phyloP scores from a whole-genome alignment of 192 early-diverging fungal genomes.

The Gigaspora rosea region DNA sequence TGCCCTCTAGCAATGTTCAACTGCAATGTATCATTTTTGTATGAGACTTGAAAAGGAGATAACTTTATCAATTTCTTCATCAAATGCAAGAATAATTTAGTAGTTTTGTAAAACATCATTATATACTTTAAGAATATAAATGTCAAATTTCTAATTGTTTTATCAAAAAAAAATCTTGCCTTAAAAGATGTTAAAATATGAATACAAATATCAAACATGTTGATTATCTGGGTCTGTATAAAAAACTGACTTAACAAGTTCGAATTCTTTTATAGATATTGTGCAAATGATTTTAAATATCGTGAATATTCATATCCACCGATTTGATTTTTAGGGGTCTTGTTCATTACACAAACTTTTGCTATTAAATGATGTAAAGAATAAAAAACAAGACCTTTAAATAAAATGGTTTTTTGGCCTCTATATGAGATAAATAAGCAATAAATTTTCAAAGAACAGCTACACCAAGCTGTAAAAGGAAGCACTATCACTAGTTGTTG shows the following conservation, averaged over 20 bases:
- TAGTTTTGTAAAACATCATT: neutral
- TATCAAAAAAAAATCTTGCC: neutral
- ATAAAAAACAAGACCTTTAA: too few relatives aligned
- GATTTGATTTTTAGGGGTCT: too few relatives aligned
- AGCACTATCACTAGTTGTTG: too few relatives aligned
- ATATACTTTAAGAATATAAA: conserved; percentile 5
- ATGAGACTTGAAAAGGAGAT: neutral
- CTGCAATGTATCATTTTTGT: neutral
- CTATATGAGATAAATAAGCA: too few relatives aligned
- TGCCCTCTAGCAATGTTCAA: neutral
- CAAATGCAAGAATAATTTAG: neutral
- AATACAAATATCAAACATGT: conserved; percentile 72
- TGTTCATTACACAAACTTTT: too few relatives aligned
- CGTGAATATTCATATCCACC: too few relatives aligned
- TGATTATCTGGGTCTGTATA: conserved; percentile 98
- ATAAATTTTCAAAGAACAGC: too few relatives aligned
- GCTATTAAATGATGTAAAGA: too few relatives aligned
- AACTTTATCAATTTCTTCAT: conserved; percentile 28
- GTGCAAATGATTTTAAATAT: too few relatives aligned
- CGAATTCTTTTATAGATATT: conserved; percentile 65
- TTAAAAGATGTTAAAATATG: neutral
- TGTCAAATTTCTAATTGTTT: conserved; percentile 23
- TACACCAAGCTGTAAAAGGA: too few relatives aligned
- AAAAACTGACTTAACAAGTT: conserved; percentile 84
- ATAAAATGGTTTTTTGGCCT: too few relatives aligned